phyloP scores from a whole-genome alignment of 306 rosid genomes.

The Sicyos baderoa region DNA sequence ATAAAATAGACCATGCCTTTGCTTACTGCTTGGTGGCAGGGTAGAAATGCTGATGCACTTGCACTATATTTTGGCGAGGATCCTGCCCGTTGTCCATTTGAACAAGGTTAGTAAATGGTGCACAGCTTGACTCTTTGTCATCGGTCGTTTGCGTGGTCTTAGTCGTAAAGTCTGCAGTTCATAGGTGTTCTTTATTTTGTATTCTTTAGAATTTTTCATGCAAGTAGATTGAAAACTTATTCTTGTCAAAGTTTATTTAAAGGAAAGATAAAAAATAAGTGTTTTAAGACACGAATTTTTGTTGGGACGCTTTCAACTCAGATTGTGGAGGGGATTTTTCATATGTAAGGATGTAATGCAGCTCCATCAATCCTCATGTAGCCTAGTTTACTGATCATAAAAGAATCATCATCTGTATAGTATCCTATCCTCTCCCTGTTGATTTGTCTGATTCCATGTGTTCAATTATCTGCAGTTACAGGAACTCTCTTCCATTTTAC shows the following conservation, averaged over 20 bases:
- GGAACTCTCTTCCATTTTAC: slow-evolving; percentile 64
- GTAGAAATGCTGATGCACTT: slow-evolving; percentile 93
- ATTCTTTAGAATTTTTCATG: too few relatives aligned
- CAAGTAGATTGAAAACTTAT: too few relatives aligned
- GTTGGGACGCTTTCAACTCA: too few relatives aligned
- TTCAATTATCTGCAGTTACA: slow-evolving; percentile 55
- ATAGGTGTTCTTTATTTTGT: too few relatives aligned
- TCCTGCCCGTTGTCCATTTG: slow-evolving; percentile 81
- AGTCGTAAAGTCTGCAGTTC: background rate
- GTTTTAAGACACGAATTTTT: too few relatives aligned
- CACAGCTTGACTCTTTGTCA: background rate
- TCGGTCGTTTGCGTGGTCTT: background rate
- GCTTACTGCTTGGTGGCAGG: slow-evolving; percentile 42
- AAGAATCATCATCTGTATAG: background rate
- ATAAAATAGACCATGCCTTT: slow-evolving; percentile 18
- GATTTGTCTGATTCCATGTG: background rate
- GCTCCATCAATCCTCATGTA: background rate
- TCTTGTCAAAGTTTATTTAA: too few relatives aligned
- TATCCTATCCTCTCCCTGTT: background rate
- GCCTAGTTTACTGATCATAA: background rate
- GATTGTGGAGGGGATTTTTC: too few relatives aligned
- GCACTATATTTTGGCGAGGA: slow-evolving; percentile 89
- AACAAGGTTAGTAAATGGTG: slow-evolving; percentile 63
- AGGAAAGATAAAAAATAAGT: too few relatives aligned
- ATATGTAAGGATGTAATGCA: too few relatives aligned